phyloP scores from a whole-genome alignment of 768 basidiomycete species.

The Suillus subalutaceus region DNA sequence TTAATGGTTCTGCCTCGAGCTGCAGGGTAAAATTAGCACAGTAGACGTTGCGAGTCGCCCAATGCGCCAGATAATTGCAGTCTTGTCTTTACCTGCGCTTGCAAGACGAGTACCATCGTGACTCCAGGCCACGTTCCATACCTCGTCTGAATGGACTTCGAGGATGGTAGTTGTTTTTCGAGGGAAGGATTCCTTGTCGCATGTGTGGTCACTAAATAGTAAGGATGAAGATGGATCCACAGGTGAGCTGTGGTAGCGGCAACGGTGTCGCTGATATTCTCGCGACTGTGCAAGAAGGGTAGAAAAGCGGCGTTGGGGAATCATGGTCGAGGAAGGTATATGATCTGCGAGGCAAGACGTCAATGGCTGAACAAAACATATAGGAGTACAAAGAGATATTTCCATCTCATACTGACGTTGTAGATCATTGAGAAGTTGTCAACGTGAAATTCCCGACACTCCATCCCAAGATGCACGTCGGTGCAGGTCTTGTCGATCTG shows the following conservation, averaged over 20 bases:
- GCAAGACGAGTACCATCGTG: constrained; percentile 84
- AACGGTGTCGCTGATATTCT: constrained; percentile 75
- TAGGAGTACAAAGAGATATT: neutral
- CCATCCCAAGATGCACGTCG: constrained; percentile 90
- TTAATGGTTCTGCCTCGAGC: constrained; percentile 49
- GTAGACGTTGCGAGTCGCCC: constrained; percentile 35
- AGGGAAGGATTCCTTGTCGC: constrained; percentile 82
- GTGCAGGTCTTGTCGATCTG: constrained; percentile 80
- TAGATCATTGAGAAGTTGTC: constrained; percentile 71
- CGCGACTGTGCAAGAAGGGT: constrained; percentile 86
- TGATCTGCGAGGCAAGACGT: constrained; percentile 53
- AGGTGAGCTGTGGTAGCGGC: constrained; percentile 85
- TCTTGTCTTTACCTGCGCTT: constrained; percentile 84
- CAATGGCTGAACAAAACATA: neutral
- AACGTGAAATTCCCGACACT: constrained; percentile 76
- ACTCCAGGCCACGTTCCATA: constrained; percentile 97
- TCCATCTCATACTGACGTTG: constrained; percentile 61
- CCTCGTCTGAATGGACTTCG: constrained; percentile 87
- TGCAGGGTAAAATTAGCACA: constrained; percentile 30
- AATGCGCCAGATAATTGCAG: constrained; percentile 87
- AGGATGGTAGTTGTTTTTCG: constrained; percentile 82
- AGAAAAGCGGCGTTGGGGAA: constrained; percentile 86
- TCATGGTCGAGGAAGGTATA: constrained; percentile 91
- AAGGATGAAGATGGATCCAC: constrained; percentile 63
- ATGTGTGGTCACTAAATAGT: constrained; percentile 84